Base-by-base conservation (phyloP, 169 alveolate genomes). In the Ichthyophthirius multifiliis region DNA sequence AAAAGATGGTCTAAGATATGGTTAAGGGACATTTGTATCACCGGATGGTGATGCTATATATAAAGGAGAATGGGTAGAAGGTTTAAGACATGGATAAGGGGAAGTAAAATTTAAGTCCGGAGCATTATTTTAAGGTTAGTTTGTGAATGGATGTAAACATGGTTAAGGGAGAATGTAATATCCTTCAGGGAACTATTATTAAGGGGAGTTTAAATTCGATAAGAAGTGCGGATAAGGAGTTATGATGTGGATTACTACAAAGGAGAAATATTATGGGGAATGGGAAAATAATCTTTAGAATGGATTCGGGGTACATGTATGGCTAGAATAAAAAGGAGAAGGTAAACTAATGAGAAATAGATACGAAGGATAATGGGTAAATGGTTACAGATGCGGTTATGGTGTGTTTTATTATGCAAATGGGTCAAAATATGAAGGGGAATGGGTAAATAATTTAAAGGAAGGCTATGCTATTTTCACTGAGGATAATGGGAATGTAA, bases 341-440 rank as follows among this genome's bases (percentile, higher is more conserved):
- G 75, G 75, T 41, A 94, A 94, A 79, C 86, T 86, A 37, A 82
- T 94, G 4, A 92, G 97, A 79, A 93, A 94, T 85, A 55, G 71
- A 10, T 55, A 55, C 31, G 71, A 55, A 55, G 71, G 71, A 1
- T 55, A 55, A 23, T 55, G 71, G 71, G 3, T 20, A 23, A 23
- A 55, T 55, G 71, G 71, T 55, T 34, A 55, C 23, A 55, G 97
- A 74, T 77, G 92, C 65, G 97, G 97, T 10, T 88, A 90, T 45
- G 98, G 98, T 20, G 92, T 89, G 35, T 92, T 95, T 89, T 92
- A 92, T 74, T 93, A 93, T 85, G 91, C 96, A 5, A 93, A 93
- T 90, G 98, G 98, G 20, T 89, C 94, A 47, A 93, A 92, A 74
- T 95, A 95, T 79, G 95, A 93, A 87, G 98, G 98, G 12, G 85